Evolutionary conservation across 805 yeast species (phyloP).

Genomic region (Zygoascus biomembranicola): DNA sequence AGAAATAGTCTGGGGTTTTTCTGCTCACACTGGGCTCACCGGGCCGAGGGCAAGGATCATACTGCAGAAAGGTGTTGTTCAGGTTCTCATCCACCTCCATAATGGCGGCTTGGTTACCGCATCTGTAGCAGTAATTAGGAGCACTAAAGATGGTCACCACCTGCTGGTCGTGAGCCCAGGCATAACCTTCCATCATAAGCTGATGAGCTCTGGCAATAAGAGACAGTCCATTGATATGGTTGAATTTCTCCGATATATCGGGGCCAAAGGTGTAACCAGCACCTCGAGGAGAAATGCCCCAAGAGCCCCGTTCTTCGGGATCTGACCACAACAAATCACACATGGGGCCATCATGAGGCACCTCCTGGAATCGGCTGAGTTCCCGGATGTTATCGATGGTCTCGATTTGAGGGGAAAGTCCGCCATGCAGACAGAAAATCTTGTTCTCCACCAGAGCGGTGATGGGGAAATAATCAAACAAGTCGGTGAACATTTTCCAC

Average conservation of each 20-base stretch:
- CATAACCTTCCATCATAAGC: slow-evolving; percentile 94
- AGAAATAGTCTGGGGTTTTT: slow-evolving; percentile 94
- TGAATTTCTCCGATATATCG: slow-evolving; percentile 91
- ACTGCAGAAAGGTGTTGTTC: slow-evolving; percentile 75
- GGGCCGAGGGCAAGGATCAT: slow-evolving; percentile 94
- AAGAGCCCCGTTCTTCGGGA: slow-evolving; percentile 95
- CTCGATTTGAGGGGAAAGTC: slow-evolving; percentile 95
- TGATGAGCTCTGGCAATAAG: slow-evolving; percentile 95
- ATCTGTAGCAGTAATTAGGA: slow-evolving; percentile 93
- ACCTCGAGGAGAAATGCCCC: slow-evolving; percentile 98
- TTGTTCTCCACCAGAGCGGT: slow-evolving; percentile 92
- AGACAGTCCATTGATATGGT: slow-evolving; percentile 82
- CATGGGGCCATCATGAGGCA: slow-evolving; percentile 98
- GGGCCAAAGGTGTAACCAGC: slow-evolving; percentile 99
- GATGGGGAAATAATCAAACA: slow-evolving; percentile 91
- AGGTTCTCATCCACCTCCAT: slow-evolving; percentile 97
- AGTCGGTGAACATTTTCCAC: slow-evolving; percentile 89
- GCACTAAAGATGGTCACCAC: slow-evolving; percentile 94
- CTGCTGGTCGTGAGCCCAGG: slow-evolving; percentile 90
- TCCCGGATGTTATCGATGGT: slow-evolving; percentile 92
- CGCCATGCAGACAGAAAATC: slow-evolving; percentile 92
- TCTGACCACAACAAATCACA: slow-evolving; percentile 95
- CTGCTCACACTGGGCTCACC: slow-evolving; percentile 97
- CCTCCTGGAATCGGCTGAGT: slow-evolving; percentile 89
- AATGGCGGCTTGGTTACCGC: slow-evolving; percentile 97